Evolutionary conservation across 148 eudicot species (phyloP).

Genomic region (Vaccinium darrowii): DNA sequence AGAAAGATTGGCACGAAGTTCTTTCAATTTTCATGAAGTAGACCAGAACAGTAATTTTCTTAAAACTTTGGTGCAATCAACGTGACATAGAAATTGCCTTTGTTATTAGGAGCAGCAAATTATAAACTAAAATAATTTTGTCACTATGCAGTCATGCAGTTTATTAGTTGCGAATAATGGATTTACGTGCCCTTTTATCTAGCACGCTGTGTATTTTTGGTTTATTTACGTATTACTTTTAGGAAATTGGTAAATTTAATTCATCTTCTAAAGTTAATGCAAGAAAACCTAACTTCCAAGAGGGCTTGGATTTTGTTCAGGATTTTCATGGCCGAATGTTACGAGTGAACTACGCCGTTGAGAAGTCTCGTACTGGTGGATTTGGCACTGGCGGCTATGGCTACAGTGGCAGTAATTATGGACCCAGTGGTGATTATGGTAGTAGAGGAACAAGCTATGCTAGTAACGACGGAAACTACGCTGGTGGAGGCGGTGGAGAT

Average conservation of each 20-base stretch:
- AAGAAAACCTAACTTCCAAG: background rate
- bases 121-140: background rate
- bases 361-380: constrained; percentile 38
- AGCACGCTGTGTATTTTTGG: background rate
- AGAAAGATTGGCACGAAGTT: background rate
- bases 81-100: background rate
- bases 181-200: background rate
- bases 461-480: background rate
- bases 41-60: no score
- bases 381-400: constrained; percentile 15
- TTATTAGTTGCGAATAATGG: background rate
- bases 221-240: background rate
- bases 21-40: background rate
- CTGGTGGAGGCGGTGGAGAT: constrained; percentile 12
- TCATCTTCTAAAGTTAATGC: background rate
- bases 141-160: background rate
- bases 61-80: background rate
- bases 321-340: constrained; percentile 70
- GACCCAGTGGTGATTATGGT: background rate
- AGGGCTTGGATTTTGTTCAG: constrained; percentile 27
- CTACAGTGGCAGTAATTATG: background rate
- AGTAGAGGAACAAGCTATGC: background rate
- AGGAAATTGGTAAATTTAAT: background rate
- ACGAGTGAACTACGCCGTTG: constrained; percentile 64
- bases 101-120: background rate